phyloP scores from a whole-genome alignment of 2,329 filamentous ascomycete genomes.

The Ustulina deusta region DNA sequence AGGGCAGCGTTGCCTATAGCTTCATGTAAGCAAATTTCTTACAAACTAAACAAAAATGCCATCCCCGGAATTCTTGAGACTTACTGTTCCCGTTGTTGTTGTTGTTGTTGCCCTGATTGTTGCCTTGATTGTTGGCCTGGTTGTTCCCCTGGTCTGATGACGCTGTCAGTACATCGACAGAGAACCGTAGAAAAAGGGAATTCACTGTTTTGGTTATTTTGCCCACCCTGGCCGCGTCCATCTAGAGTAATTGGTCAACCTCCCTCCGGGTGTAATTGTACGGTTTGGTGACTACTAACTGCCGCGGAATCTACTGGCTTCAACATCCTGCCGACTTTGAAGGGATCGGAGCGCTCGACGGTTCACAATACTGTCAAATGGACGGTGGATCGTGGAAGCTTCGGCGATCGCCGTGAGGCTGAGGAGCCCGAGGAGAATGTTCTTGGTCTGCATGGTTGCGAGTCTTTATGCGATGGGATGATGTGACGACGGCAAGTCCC shows the following conservation, averaged over 20 bases:
- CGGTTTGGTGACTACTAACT: conserved; percentile 15
- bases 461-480: conserved; percentile 36
- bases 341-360: conserved; percentile 51
- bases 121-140: conserved; percentile 43
- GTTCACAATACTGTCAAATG: conserved; percentile 50
- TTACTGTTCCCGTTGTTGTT: conserved; percentile 32
- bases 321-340: conserved; percentile 57
- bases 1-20: conserved; percentile 44
- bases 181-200: not conserved
- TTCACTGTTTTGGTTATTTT: conserved; percentile 6
- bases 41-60: not conserved
- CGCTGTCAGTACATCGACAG: conserved; percentile 8
- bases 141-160: conserved; percentile 41
- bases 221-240: conserved; percentile 8
- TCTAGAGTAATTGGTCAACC: conserved; percentile 20
- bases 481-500: conserved; percentile 35
- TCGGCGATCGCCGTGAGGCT: conserved; percentile 61
- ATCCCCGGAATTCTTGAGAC: not conserved
- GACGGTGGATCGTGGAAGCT: conserved; percentile 58
- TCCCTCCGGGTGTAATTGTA: not conserved
- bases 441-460: conserved; percentile 64
- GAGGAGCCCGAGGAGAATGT: conserved; percentile 61
- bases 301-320: conserved; percentile 39
- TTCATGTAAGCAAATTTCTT: conserved; percentile 11
- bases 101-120: conserved; percentile 39